A percentile compares a stretch with the other conserved stretches of the same genome.
phyloP scores from a whole-genome alignment of 164 flowering plant genomes.

The Kingdonia uniflora region DNA sequence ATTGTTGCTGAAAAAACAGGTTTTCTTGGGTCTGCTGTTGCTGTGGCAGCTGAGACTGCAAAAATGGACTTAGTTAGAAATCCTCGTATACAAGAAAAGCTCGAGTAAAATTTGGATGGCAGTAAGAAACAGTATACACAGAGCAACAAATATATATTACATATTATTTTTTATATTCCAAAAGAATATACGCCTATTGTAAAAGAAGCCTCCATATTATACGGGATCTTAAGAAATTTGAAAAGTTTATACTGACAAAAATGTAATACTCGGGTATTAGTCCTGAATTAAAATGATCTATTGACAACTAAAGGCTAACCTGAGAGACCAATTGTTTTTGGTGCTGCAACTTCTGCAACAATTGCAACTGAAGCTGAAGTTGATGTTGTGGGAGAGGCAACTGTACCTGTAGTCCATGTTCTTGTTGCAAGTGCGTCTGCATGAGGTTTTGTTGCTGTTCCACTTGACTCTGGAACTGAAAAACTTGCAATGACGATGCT shows the following conservation, averaged over 20 bases:
- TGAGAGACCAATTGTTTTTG: slow-evolving; percentile 49
- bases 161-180: too few species aligned
- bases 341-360: slow-evolving; percentile 68
- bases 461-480: slow-evolving; percentile 51
- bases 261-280: too few species aligned
- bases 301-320: neutral
- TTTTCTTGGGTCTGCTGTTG: slow-evolving; percentile 21
- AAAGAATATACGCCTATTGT: too few species aligned
- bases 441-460: slow-evolving; percentile 43
- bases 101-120: too few species aligned
- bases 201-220: too few species aligned
- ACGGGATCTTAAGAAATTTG: too few species aligned
- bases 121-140: too few species aligned
- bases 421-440: slow-evolving; percentile 43
- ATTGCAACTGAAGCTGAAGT: slow-evolving; percentile 41
- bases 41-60: slow-evolving; percentile 38
- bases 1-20: slow-evolving; percentile 9
- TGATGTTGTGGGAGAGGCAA: slow-evolving; percentile 48
- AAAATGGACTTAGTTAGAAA: slow-evolving; percentile 16
- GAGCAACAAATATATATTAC: too few species aligned
- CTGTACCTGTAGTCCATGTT: neutral
- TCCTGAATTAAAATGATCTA: too few species aligned
- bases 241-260: too few species aligned
- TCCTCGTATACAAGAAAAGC: too few species aligned
- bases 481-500: slow-evolving; percentile 45